Percentiles rank a stretch among this genome's conserved stretches.
Conservation (phyloP, 2,329 filamentous ascomycete genomes). For the Ophiognomonia clavigignenti-juglandacearum region DNA sequence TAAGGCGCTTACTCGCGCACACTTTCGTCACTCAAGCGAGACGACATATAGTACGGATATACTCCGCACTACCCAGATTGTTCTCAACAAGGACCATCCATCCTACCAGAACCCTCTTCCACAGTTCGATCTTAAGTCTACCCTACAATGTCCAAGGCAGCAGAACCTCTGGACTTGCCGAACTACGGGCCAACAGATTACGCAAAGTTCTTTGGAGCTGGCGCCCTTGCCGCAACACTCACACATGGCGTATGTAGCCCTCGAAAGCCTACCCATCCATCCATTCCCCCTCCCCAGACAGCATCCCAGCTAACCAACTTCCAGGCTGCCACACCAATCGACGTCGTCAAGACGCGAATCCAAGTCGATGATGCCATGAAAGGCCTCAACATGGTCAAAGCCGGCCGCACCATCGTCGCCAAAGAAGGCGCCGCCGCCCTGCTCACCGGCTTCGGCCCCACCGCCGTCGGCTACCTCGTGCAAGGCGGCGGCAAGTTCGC, state of each 20-base stretch:
- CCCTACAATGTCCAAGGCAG: constrained; percentile 13
- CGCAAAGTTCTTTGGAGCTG: constrained; percentile 48
- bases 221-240: constrained; percentile 46
- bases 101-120: too few species aligned
- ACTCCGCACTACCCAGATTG: too few species aligned
- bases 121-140: too few species aligned
- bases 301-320: not conserved
- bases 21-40: too few species aligned
- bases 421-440: constrained; percentile 77
- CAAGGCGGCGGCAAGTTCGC: constrained; percentile 90
- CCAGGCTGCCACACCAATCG: constrained; percentile 49
- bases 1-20: too few species aligned
- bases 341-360: constrained; percentile 85
- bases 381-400: constrained; percentile 76
- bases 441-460: constrained; percentile 79
- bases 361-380: constrained; percentile 84
- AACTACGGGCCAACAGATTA: constrained; percentile 40
- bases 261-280: not conserved
- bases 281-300: not conserved
- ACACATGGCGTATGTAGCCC: constrained; percentile 42
- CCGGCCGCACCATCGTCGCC: constrained; percentile 71
- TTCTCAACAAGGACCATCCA: too few species aligned
- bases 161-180: constrained; percentile 26
- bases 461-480: constrained; percentile 81
- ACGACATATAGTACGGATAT: too few species aligned